These are phyloP conservation scores for Prunus padus DNA, from an alignment of 306 rosid species.

Conservation along the genomic window DNA sequence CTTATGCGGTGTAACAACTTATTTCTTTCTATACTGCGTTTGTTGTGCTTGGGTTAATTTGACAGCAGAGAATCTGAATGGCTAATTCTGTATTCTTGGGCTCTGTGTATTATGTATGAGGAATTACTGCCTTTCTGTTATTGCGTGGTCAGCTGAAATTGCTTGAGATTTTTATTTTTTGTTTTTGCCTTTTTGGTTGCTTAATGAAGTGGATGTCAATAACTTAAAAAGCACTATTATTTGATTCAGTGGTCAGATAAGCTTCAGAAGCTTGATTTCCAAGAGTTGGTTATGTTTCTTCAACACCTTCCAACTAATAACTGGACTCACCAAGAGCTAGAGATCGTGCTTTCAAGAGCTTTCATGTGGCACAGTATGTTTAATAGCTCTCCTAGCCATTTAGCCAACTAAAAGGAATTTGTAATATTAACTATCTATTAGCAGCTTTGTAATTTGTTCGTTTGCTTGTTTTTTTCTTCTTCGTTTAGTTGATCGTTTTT, in stretches of 20 bases:
- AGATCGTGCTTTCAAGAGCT: conserved; percentile 96
- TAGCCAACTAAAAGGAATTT: conserved; percentile 52
- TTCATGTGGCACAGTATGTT: conserved; percentile 99
- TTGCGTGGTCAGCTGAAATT: not conserved
- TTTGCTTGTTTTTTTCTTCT: not conserved
- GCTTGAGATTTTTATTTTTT: too few relatives aligned
- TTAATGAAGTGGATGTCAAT: not conserved
- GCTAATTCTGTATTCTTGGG: too few relatives aligned
- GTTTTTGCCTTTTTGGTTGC: not conserved
- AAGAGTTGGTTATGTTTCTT: conserved; percentile 93
- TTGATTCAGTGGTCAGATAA: conserved; percentile 85
- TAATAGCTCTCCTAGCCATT: conserved; percentile 91
- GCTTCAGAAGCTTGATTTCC: conserved; percentile 87
- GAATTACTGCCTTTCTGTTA: not conserved
- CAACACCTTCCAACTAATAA: conserved; percentile 95
- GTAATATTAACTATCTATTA: conserved; percentile 20
- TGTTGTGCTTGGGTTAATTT: too few relatives aligned
- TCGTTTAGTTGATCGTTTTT: not conserved
- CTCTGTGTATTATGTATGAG: too few relatives aligned
- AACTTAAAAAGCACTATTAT: conserved; percentile 13
- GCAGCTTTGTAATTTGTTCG: not conserved
- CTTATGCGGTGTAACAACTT: too few relatives aligned
- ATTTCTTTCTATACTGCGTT: too few relatives aligned
- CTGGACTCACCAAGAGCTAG: conserved; percentile 93
- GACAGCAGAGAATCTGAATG: too few relatives aligned